Evolutionary conservation across 352 stramenopile genomes (phyloP), one percentile per base, ranked within the genome.

Genomic region (Phytophthora colocasiae): DNA sequence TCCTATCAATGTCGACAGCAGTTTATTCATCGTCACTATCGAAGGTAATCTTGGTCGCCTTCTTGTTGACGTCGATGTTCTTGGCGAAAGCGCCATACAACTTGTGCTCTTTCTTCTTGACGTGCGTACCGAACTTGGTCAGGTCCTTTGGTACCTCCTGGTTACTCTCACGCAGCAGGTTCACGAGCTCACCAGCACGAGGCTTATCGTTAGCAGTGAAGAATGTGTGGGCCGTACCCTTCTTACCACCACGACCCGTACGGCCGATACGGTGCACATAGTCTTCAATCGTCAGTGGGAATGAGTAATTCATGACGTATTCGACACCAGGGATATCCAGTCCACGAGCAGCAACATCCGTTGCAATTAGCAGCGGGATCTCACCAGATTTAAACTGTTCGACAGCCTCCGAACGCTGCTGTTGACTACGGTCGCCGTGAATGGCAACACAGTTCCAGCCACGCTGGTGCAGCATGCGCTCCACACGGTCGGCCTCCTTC

Each of bases 51-150:
- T 99, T 99, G 15, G 93, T 98, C 14, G 97, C 95, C 75, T 99
- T 98, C 80, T 99, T 99, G 61, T 58, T 85, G 73, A 97, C 92
- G 71, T 97, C 92, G 39, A 97, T 91, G 61, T 96, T 90, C 73
- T 97, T 98, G 38, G 94, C 93, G 45, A 98, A 98, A 48, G 96
- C 98, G 47, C 98, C 98, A 72, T 99, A 99, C 17, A 99, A 75
- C 71, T 99, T 99, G 90, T 99, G 96, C 77, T 99, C 96, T 92
- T 99, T 99, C 87, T 99, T 99, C 85, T 99, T 99, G 48, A 99
- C 98, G 32, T 98, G 98, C 61, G 97, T 99, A 62, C 97, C 97
- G 78, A 99, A 99, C 73, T 98, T 98, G 70, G 97, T 93, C 34
- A 99, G 80, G 46, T 97, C 96, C 26, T 95, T 85, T 3, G 97